phyloP scores from a whole-genome alignment of 805 yeast genomes.

The Cyberlindnera americana region DNA sequence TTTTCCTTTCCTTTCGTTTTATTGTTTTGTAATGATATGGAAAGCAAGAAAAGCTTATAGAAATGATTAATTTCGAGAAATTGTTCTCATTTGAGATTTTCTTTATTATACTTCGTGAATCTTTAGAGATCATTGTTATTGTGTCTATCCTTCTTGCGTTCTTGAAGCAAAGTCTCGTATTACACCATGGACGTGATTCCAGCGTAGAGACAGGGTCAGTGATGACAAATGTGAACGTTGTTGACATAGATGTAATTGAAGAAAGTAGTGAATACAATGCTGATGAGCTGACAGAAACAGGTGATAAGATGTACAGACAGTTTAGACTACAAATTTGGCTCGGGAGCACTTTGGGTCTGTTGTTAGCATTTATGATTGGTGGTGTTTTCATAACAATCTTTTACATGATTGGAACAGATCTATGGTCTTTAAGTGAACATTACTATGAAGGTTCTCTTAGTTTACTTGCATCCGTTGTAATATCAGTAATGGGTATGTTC shows the following conservation, averaged over 20 bases:
- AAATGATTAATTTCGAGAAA: constrained; percentile 33
- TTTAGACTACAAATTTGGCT: constrained; percentile 72
- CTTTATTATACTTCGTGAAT: constrained; percentile 69
- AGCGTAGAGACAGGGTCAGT: neutral
- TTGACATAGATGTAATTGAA: constrained; percentile 4
- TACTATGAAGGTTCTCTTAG: constrained; percentile 87
- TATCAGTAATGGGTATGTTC: constrained; percentile 84
- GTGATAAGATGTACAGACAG: constrained; percentile 36
- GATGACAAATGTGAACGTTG: constrained; percentile 6
- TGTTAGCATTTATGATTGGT: constrained; percentile 70
- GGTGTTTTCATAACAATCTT: constrained; percentile 64
- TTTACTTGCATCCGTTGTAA: constrained; percentile 70
- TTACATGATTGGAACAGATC: constrained; percentile 74
- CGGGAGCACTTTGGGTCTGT: constrained; percentile 73
- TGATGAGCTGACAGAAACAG: constrained; percentile 20
- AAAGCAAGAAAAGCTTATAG: no score
- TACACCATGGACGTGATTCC: constrained; percentile 29
- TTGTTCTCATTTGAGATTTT: constrained; percentile 70
- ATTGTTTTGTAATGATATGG: no score
- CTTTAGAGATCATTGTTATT: constrained; percentile 72
- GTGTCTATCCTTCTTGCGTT: constrained; percentile 71
- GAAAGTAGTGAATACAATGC: no score
- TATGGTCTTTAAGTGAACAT: constrained; percentile 86
- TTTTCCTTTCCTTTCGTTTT: no score
- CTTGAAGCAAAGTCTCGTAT: constrained; percentile 53